Base-by-base conservation (phyloP, 1,284 basidiomycete genomes). In the Microbotryomycetes sp. region DNA sequence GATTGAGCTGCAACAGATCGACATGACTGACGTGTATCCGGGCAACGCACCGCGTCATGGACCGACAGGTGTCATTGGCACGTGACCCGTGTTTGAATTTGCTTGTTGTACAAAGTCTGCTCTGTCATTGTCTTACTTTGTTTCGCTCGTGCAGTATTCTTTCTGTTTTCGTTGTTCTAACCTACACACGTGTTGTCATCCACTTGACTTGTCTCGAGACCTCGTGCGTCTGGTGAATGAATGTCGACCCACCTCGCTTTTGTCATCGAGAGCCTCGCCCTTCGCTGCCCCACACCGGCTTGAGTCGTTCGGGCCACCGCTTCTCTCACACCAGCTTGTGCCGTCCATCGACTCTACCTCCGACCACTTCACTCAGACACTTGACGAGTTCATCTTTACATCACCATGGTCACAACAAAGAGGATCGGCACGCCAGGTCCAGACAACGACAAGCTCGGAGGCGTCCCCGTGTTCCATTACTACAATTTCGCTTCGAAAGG, bases 401-500 rank as follows among this genome's bases (percentile, higher is more conserved):
- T 12, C 36, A 54, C 9, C 22, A 54, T 31, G 30, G 26, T 22
- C 19, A 42, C n/a, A 16, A n/a, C 26, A n/a, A 36, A 31, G 6
- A 26, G 29, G 6, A 52, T 58, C 42, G 57, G 57, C 1, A 53
- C 57, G 16, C 25, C 49, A 16, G 23, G 32, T 23, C 45, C 32
- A 1, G 52, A 50, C n/a, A 59, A 59, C 51, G 30, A 26, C 1
- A 36, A 32, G 2, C 47, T 59, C 9, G 58, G 58, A 3, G 58
- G 58, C 1, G 52, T 59, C 0, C 58, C 58, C 2, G 47, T 29
- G 45, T 23, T 59, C 4, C 51, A 54, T 26, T 53, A 53, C 51
- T 59, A 46, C 30, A 50, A 52, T 14, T 59, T 54, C 23, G 22
- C 50, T 19, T 59, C 50, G 25, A 46, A 47, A 12, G 54, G 36